phyloP scores from a whole-genome alignment of 2,329 filamentous ascomycete genomes.

The Trichophyton benhamiae region DNA sequence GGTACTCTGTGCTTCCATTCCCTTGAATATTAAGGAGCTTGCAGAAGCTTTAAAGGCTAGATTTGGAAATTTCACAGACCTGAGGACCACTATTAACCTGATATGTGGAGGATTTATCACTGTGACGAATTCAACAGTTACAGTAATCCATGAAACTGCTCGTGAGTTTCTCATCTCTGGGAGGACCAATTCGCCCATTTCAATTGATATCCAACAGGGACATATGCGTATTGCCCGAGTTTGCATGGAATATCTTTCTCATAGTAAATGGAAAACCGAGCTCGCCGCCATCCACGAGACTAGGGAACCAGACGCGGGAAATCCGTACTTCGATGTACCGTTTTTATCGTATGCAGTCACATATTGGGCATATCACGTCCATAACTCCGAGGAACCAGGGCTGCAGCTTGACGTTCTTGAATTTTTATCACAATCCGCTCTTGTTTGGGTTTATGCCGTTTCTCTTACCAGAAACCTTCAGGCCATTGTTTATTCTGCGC shows the following conservation, averaged over 20 bases:
- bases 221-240: constrained; percentile 15
- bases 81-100: constrained; percentile 16
- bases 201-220: constrained; percentile 3
- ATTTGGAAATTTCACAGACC: constrained; percentile 13
- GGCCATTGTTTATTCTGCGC: constrained; percentile 19
- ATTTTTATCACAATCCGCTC: constrained; percentile 8
- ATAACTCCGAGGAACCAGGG: neutral
- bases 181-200: constrained; percentile 4
- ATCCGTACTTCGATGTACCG: neutral
- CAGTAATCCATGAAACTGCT: constrained; percentile 21
- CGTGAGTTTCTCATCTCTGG: constrained; percentile 15
- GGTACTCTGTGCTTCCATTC: constrained; percentile 16
- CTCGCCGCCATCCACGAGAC: neutral
- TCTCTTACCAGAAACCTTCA: constrained; percentile 17
- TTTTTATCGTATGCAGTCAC: constrained; percentile 10
- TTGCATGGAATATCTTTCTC: constrained; percentile 17
- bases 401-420: constrained; percentile 2
- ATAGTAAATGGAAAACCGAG: neutral
- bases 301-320: neutral
- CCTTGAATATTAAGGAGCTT: constrained; percentile 19
- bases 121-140: constrained; percentile 15
- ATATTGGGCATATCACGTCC: constrained; percentile 10
- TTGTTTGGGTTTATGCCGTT: constrained; percentile 26
- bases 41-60: constrained; percentile 17
- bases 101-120: constrained; percentile 21